Base-by-base conservation (phyloP, 2,329 filamentous ascomycete genomes). In the Arthrobotrys musiformis region DNA sequence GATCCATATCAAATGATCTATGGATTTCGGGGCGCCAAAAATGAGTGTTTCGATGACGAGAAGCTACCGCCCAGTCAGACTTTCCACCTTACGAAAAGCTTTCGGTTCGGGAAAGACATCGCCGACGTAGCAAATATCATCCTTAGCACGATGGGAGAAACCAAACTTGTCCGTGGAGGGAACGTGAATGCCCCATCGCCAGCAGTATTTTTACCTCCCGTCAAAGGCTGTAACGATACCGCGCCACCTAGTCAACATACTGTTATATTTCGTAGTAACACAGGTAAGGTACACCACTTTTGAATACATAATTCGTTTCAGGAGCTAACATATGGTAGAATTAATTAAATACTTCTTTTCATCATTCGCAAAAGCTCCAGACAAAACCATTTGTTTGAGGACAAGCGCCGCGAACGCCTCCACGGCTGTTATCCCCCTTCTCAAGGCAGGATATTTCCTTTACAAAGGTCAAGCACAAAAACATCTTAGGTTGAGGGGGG, bases 1-100 rank as follows among this genome's bases (percentile, higher is more conserved):
- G 79, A 80, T 54, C 79, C 80, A 2, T 81, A 81, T 46, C 80
- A 81, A 48, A 79, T 77, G 46, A 81, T 81, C 15, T 80, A 81
- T 54, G 68, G 75, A 11, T 80, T 80, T 58, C 50, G 68, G 37
- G 79, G 79, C n/a, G 75, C 79, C 15, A 67, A 63, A 8, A 80
- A 80, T 37, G 77, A 79, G 30, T 79, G 75, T 30, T 80, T 80
- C 30, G 79, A 80, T 28, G 77, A 79, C 30, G 33, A 22, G n/a
- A 67, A 30, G 42, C 72, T 78, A 30, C 78, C 74, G 5, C 77
- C 78, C n/a, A 73, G 63, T 1, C 30, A 64, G 17, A 79, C 75
- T 11, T 67, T 70, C 24, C 75, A 73, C 50, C 66, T 80, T 0
- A 80, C 79, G 13, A 74, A 75, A 37, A 79, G 78, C 9, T 80